Evolutionary conservation across 495 filamentous ascomycete genomes (phyloP), one percentile per base, ranked within the genome.

Genomic region (Podospora fimiseda): DNA sequence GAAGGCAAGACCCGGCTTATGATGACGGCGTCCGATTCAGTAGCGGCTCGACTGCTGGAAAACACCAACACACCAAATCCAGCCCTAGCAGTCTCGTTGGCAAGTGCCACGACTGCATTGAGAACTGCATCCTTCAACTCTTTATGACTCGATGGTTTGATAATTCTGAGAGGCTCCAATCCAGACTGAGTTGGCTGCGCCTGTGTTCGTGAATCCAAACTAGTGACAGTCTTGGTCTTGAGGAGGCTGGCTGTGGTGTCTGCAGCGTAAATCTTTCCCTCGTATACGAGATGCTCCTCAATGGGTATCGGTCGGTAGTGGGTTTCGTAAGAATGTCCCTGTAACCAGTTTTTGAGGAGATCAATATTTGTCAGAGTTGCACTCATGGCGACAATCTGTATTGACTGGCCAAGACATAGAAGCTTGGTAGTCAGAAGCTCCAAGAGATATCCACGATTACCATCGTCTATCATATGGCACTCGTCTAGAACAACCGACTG

Each of bases 301-400:
- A 93, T 80, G 0, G 85, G 86, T 14, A 93, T 70, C 2, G 88
- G 88, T 1, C 82, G 79, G 61, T 88, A 90, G 21, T 74, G 82
- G 2, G 87, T 90, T 52, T 83, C 80, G 57, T 87, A 90, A 44
- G 80, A 85, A 48, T 81, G 80, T 8, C 84, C 86, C 27, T 81
- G 69, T 33, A 90, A 76, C 88, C 88, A 93, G 38, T 76, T 71
- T 15, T 86, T 85, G 13, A 91, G 67, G 46, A 85, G 59, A 24
- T 80, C 69, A 2, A 82, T 82, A 51, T 91, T 90, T 40, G 83
- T 82, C 27, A 91, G 65, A 2, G 88, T 91, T 14, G 88, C 88
- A 53, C 88, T 90, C 88, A 91, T 91, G 52, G 84, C 88, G 48
- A 91, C 73, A 20, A 93, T 82, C 57, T 93, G 88, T 21, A 89